phyloP scores from a whole-genome alignment of 1,284 basidiomycete genomes.

The Heterobasidion occidentale region DNA sequence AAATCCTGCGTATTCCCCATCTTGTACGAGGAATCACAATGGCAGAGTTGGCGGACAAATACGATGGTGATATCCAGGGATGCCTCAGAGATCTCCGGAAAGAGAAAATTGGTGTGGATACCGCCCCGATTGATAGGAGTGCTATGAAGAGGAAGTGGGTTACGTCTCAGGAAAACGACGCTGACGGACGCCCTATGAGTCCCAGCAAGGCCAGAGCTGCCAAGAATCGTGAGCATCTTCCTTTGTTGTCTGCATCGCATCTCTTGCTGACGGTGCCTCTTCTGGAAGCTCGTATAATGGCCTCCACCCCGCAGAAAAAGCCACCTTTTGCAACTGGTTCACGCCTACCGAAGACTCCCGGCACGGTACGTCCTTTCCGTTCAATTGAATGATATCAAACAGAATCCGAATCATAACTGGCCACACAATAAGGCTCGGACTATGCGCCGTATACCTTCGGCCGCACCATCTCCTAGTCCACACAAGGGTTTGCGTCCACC shows the following conservation, averaged over 20 bases:
- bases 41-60: slow-evolving; percentile 70
- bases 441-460: slow-evolving; percentile 22
- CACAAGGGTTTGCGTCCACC: slow-evolving; percentile 32
- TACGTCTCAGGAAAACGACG: slow-evolving; percentile 44
- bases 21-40: slow-evolving; percentile 64
- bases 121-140: slow-evolving; percentile 51
- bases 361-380: slow-evolving; percentile 30
- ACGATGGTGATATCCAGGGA: slow-evolving; percentile 63
- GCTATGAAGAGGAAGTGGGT: slow-evolving; percentile 71
- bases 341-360: slow-evolving; percentile 40
- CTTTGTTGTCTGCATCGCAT: background rate
- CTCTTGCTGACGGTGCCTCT: background rate
- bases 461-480: slow-evolving; percentile 42
- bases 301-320: slow-evolving; percentile 46
- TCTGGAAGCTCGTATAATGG: slow-evolving; percentile 41
- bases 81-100: slow-evolving; percentile 59
- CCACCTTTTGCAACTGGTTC: slow-evolving; percentile 36
- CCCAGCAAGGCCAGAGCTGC: slow-evolving; percentile 28
- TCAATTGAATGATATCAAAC: background rate
- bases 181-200: slow-evolving; percentile 19
- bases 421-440: slow-evolving; percentile 13
- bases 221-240: slow-evolving; percentile 48
- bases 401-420: background rate
- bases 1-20: slow-evolving; percentile 67
- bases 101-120: slow-evolving; percentile 33